A percentile compares a stretch with the other conserved stretches of the same genome.
Evolutionary conservation across 2,329 filamentous ascomycete genomes (phyloP).

Genomic region (Xylariaceae sp.): DNA sequence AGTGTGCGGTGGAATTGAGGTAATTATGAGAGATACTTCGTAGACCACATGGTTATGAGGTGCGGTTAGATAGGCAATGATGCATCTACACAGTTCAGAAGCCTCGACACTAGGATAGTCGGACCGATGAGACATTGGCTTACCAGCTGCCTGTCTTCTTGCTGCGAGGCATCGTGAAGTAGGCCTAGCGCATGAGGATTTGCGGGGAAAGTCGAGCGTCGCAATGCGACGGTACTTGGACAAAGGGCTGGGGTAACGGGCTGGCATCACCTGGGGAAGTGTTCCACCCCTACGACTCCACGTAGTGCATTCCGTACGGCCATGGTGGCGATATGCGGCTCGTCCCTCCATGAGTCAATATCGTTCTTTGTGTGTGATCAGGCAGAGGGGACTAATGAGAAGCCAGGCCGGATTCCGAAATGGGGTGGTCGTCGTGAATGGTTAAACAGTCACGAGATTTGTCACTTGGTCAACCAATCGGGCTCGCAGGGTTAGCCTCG

Average conservation of each 20-base stretch:
- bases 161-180: slow-evolving; percentile 11
- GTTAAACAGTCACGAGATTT: slow-evolving; percentile 11
- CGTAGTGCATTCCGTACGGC: not conserved
- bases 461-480: slow-evolving; percentile 8
- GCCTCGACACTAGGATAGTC: slow-evolving; percentile 16
- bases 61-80: slow-evolving; percentile 1
- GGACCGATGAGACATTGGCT: slow-evolving; percentile 19
- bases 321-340: not conserved
- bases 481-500: slow-evolving; percentile 6
- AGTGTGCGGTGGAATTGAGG: slow-evolving; percentile 5
- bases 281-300: slow-evolving; percentile 2
- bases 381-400: not conserved
- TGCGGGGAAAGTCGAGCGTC: slow-evolving; percentile 15
- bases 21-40: not conserved
- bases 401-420: not conserved
- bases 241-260: slow-evolving; percentile 15
- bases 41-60: not conserved
- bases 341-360: not conserved
- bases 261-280: slow-evolving; percentile 9
- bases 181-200: slow-evolving; percentile 16
- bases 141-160: not conserved
- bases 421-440: not conserved
- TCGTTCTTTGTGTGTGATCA: not conserved
- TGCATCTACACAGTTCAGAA: not conserved
- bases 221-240: not conserved